Base-by-base conservation (phyloP, 352 stramenopile species). In the Phytophthora tentaculata region DNA sequence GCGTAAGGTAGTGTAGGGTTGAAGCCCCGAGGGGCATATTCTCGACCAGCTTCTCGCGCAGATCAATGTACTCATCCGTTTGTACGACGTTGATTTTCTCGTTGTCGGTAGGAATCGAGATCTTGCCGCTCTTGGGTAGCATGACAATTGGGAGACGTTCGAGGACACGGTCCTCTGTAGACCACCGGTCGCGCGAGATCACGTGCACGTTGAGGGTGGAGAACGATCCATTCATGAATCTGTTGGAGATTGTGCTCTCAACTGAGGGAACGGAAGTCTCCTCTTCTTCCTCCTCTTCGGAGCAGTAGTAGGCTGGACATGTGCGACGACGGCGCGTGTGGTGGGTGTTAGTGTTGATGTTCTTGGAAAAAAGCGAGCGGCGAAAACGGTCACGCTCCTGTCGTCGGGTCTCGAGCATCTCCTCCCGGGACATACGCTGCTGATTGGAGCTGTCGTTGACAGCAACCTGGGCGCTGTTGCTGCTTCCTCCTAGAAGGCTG, bases 201-300 rank as follows among this genome's bases (percentile, higher is more conserved):
- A 89, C 80, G 60, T 91, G 86, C 32, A 94, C 84, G 29, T 90
- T 91, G 19, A 91, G 66, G 28, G 61, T 71, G 20, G 86, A 92
- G 67, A 94, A 92, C 24, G 84, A 89, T 14, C 86, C 86, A 54
- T 87, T 92, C 70, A 92, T 91, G 55, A 94, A 89, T 37, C 86
- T 76, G 73, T 86, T 92, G 13, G 84, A 92, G 58, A 94, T 94
- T 48, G 81, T 81, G 48, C 83, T 92, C 67, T 94, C 86, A 5
- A 92, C 86, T 5, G 86, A 94, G 24, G 74, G 79, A 59, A 71
- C 65, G 0, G 62, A 53, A 4, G 61, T 51, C 13, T 84, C 80
- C 23, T 94, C 86, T n/a, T 94, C 86, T 37, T 91, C 83, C 24
- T 92, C 84, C 16, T 94, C 86, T 63, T 94, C 82, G 0, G 79